Conservation (phyloP, 495 filamentous ascomycete genomes). For the Thermochaetoides thermophila region DNA sequence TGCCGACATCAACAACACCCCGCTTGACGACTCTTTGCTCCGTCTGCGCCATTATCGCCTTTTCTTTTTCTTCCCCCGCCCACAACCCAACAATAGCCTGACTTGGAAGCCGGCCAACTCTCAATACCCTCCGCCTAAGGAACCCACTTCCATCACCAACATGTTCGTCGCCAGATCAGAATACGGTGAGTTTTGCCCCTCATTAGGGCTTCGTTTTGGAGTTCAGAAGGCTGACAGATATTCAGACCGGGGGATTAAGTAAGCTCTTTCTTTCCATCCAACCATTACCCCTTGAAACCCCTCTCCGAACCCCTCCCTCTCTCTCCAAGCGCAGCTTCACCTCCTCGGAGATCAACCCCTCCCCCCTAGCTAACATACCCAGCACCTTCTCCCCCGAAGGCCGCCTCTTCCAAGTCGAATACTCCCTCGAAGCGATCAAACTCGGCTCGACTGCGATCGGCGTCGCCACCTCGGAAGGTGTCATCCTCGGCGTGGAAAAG, state of each 20-base stretch:
- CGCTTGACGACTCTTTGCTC: too few species aligned
- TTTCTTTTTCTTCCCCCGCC: constrained; percentile 1
- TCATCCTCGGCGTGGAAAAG: constrained; percentile 96
- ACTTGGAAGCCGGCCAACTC: constrained; percentile 1
- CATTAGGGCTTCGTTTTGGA: too few species aligned
- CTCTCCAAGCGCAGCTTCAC: background rate
- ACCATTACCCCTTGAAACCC: background rate
- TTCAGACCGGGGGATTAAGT: constrained; percentile 99
- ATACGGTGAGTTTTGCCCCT: constrained; percentile 90
- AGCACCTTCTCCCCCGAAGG: constrained; percentile 99
- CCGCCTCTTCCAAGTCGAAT: constrained; percentile 99
- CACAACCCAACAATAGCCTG: constrained; percentile 1
- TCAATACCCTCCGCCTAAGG: background rate
- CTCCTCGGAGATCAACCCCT: constrained; percentile 2
- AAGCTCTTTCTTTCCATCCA: constrained; percentile 27
- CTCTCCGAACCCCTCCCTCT: constrained; percentile 1
- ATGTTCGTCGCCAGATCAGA: constrained; percentile 99
- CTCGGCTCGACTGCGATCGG: constrained; percentile 96
- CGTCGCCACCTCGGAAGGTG: constrained; percentile 83
- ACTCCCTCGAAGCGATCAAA: constrained; percentile 99
- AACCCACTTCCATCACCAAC: constrained; percentile 32
- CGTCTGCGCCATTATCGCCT: too few species aligned
- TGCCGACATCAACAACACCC: too few species aligned
- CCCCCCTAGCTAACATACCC: constrained; percentile 2
- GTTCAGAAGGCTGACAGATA: too few species aligned